Base-by-base conservation (phyloP, 129 eudicot genomes). In the Chrysanthemum makinoi region DNA sequence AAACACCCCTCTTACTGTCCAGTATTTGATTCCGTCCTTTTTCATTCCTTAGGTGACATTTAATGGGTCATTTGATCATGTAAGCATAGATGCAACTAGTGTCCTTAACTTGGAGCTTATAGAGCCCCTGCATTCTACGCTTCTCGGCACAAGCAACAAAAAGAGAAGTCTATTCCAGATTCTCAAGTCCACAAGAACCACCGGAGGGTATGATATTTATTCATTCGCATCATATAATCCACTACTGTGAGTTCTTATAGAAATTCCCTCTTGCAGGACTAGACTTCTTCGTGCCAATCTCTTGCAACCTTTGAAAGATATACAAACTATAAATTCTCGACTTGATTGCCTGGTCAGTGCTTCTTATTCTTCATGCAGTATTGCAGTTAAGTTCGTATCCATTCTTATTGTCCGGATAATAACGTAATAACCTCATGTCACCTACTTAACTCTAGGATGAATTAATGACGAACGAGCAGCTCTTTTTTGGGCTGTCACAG, bases 231-330 rank as follows among this genome's bases (percentile, higher is more conserved):
- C n/a, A 52, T 52, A 52, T 15, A 4, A 52, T 15, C 57, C 18
- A 6, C 18, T 15, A 13, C 57, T 52, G n/a, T 17, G n/a, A 3
- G 19, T 44, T 12, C 18, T 61, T 30, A 10, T 33, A 11, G 18
- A 48, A 19, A 47, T 69, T 10, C 56, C 2, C 55, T 82, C 48
- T 22, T 72, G 83, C 96, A 94, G 99, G 84, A 89, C 96, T 30
- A 84, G 99, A 78, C 99, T 94, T 77, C 91, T 94, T 62, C 93
- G 99, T 39, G 99, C 99, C 62, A 94, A 94, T 77, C 97, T 94
- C 60, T 82, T 94, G 88, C 99, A 95, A 82, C 99, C 97, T 66
- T 78, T 90, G 70, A 90, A 95, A 79, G 96, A 95, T 62, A 82
- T 81, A 56, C 96, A 87, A 79, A 90, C 99, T 20, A 90, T 95